Percentiles rank a stretch among this genome's conserved stretches.
Evolutionary conservation across 805 yeast species (phyloP).

Genomic region (Nakazawaea wyomingensis): DNA sequence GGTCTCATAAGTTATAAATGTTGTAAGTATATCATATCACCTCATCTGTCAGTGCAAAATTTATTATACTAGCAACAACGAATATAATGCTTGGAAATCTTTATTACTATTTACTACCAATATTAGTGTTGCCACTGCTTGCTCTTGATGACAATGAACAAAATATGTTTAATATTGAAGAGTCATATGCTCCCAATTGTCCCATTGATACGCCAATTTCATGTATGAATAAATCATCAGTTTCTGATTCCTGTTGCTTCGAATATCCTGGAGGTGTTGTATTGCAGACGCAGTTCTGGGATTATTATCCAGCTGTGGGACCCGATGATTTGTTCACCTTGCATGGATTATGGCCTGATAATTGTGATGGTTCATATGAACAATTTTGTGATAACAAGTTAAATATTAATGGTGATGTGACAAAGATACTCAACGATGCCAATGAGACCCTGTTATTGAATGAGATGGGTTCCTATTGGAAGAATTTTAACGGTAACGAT

Average conservation of each 20-base stretch:
- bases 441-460: constrained; percentile 48
- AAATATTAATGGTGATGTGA: constrained; percentile 43
- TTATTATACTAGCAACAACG: too few relatives aligned
- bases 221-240: constrained; percentile 51
- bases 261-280: constrained; percentile 84
- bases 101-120: too few relatives aligned
- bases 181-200: constrained; percentile 28
- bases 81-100: too few relatives aligned
- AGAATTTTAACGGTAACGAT: constrained; percentile 64
- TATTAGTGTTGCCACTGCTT: not conserved
- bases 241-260: constrained; percentile 70
- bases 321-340: constrained; percentile 68
- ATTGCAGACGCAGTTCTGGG: constrained; percentile 91
- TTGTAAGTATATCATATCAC: too few relatives aligned
- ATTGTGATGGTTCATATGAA: constrained; percentile 75
- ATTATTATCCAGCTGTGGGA: constrained; percentile 70
- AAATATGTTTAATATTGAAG: not conserved
- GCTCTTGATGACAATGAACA: not conserved
- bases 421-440: constrained; percentile 38
- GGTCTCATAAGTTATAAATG: too few relatives aligned
- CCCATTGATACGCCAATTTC: constrained; percentile 56
- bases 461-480: constrained; percentile 64
- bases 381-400: constrained; percentile 69
- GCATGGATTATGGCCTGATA: constrained; percentile 89
- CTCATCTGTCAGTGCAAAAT: too few relatives aligned